Percentiles rank a stretch among this genome's conserved stretches.
Evolutionary conservation across 1,284 basidiomycete genomes (phyloP).

Genomic region (Schizopora paradoxa): DNA sequence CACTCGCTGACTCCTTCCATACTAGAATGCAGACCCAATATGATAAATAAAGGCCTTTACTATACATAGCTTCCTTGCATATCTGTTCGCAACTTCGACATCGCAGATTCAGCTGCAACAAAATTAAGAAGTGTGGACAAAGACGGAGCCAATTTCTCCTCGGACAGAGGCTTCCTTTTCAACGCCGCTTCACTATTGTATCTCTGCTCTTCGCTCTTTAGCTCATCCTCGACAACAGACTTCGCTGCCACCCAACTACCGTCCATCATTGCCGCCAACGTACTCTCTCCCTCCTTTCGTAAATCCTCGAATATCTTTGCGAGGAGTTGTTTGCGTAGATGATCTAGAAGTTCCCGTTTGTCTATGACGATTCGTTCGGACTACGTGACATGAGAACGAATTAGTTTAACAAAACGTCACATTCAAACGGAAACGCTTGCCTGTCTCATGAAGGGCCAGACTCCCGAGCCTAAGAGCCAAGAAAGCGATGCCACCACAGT

Average conservation of each 20-base stretch:
- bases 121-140: neutral
- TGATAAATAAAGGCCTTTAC: too few relatives aligned
- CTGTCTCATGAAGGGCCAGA: neutral
- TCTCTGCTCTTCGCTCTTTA: neutral
- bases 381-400: too few relatives aligned
- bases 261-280: neutral
- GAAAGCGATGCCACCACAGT: neutral
- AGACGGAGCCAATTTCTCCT: neutral
- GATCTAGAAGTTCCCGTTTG: too few relatives aligned
- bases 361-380: too few relatives aligned
- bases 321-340: too few relatives aligned
- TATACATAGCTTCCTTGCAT: too few relatives aligned
- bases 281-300: neutral
- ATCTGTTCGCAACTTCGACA: neutral
- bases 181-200: neutral
- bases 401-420: too few relatives aligned
- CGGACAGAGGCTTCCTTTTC: neutral
- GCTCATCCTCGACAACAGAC: neutral
- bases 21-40: too few relatives aligned
- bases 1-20: too few relatives aligned
- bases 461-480: neutral
- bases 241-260: neutral
- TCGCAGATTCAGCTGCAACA: neutral
- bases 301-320: too few relatives aligned
- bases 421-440: neutral